Evolutionary conservation across 2,329 filamentous ascomycete genomes (phyloP).

Genomic region (Penicillium sp.): DNA sequence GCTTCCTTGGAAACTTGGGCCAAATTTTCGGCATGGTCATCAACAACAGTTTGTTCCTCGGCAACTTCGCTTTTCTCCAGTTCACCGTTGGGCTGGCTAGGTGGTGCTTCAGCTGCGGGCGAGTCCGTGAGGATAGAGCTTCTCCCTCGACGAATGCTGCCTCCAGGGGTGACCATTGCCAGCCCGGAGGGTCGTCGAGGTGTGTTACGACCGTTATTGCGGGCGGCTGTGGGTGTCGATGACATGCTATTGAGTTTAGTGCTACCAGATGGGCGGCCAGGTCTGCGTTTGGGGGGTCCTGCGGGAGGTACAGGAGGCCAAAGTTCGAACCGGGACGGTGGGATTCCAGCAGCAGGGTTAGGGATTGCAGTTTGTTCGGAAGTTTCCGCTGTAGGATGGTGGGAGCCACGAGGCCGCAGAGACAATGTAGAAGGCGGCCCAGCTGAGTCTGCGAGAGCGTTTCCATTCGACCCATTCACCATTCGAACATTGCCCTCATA

Average conservation of each 20-base stretch:
- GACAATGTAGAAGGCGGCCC: conserved; percentile 37
- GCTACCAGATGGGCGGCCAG: conserved; percentile 39
- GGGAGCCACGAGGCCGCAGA: conserved; percentile 30
- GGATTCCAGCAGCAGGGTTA: conserved; percentile 38
- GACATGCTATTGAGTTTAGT: conserved; percentile 25
- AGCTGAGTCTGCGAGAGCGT: conserved; percentile 27
- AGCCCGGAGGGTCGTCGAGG: conserved; percentile 35
- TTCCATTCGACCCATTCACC: conserved; percentile 18
- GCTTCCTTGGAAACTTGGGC: conserved; percentile 5
- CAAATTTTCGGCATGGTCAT: conserved; percentile 13
- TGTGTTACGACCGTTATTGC: conserved; percentile 38
- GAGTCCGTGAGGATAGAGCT: conserved; percentile 35
- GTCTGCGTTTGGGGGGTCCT: conserved; percentile 32
- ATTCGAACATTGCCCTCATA: conserved; percentile 10
- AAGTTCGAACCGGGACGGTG: conserved; percentile 44
- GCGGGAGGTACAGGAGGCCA: conserved; percentile 42
- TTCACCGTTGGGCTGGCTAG: conserved; percentile 26
- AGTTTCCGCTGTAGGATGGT: conserved; percentile 14
- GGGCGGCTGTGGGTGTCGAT: conserved; percentile 33
- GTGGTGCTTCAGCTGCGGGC: conserved; percentile 26
- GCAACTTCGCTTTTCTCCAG: conserved; percentile 1
- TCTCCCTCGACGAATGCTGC: conserved; percentile 36
- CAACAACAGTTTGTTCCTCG: conserved; percentile 14
- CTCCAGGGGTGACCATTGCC: conserved; percentile 30
- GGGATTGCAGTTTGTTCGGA: conserved; percentile 14